Base-by-base conservation (phyloP, 148 eudicot species). In the Dianthus caryophyllus region DNA sequence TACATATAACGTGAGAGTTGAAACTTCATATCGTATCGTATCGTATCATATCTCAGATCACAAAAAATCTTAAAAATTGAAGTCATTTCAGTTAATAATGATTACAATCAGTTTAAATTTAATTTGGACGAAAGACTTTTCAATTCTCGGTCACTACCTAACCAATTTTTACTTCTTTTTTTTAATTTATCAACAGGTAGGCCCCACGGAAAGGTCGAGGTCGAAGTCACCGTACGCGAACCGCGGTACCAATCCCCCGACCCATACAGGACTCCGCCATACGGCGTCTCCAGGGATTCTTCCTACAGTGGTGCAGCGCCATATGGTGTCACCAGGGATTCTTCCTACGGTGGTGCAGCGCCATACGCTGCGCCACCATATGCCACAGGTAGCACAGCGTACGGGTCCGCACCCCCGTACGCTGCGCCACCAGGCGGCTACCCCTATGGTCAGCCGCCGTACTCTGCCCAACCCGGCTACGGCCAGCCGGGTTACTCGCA, bases 181-280 rank as follows among this genome's bases (percentile, higher is more conserved):
- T n/a, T n/a, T n/a, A n/a, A 29, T 13, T 57, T 33, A 7, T 33
- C 7, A 33, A n/a, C 39, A 57, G 61, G 97, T 26, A 77, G 97
- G 2, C 96, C 97, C 2, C 96, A 91, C 17, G 96, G 97, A 1
- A 91, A 87, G 54, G 0, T 91, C 33, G 84, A 77, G 6, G 61
- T 88, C 20, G 54, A 71, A 21, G 82, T 88, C 2, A 16, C 43
- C 12, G 81, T 88, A 4, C 81, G 78, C 7, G 83, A 86, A 31
- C 70, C 79, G 3, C 81, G 85, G 21, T 85, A 87, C 56, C 87
- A 72, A 24, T 84, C 83, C 20, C 91, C 85, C 0, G 90, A 78
- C 31, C 84, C 90, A 0, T 77, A 84, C 73, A 29, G 75, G 38
- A 76, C 87, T 8, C 81, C 92, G 1, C 83, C 96, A 5, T 86